Evolutionary conservation across 1,284 basidiomycete species (phyloP).

Genomic region (Tilletia setariae): DNA sequence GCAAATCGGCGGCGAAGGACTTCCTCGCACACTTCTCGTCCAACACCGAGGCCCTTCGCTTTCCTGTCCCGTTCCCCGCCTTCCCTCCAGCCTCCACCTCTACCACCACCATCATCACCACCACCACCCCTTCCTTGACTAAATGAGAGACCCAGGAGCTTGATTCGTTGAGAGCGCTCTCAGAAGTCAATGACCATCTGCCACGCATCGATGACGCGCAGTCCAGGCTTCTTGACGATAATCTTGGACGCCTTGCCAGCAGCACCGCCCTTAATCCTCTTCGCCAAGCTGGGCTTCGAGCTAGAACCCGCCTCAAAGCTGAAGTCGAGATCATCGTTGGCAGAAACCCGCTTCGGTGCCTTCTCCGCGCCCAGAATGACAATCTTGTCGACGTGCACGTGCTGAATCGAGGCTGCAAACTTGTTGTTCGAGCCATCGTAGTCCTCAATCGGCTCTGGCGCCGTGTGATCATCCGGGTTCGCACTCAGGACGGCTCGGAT

Average conservation of each 20-base stretch:
- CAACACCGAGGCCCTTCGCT: too few relatives aligned
- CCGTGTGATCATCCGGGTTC: constrained; percentile 14
- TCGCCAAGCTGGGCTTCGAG: neutral
- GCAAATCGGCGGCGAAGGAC: too few relatives aligned
- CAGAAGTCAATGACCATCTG: constrained; percentile 9
- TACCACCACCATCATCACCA: too few relatives aligned
- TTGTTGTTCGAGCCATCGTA: constrained; percentile 27
- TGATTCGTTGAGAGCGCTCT: neutral
- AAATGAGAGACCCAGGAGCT: too few relatives aligned
- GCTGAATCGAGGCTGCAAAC: constrained; percentile 35
- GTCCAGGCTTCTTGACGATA: constrained; percentile 3
- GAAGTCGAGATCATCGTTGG: constrained; percentile 24
- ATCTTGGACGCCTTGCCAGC: constrained; percentile 4
- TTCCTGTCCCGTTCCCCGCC: too few relatives aligned
- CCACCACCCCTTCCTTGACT: too few relatives aligned
- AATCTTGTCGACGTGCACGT: constrained; percentile 47
- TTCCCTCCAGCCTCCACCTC: too few relatives aligned
- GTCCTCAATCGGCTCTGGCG: neutral
- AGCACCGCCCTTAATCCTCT: neutral
- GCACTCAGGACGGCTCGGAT: constrained; percentile 31
- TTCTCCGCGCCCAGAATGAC: constrained; percentile 45
- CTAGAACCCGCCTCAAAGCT: neutral
- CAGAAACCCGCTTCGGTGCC: constrained; percentile 27
- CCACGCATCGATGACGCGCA: constrained; percentile 13
- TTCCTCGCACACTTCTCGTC: too few relatives aligned